These are phyloP conservation scores for Phlebiopsis flavidoalba DNA, from an alignment of 768 basidiomycete species.

Conservation along the genomic window DNA sequence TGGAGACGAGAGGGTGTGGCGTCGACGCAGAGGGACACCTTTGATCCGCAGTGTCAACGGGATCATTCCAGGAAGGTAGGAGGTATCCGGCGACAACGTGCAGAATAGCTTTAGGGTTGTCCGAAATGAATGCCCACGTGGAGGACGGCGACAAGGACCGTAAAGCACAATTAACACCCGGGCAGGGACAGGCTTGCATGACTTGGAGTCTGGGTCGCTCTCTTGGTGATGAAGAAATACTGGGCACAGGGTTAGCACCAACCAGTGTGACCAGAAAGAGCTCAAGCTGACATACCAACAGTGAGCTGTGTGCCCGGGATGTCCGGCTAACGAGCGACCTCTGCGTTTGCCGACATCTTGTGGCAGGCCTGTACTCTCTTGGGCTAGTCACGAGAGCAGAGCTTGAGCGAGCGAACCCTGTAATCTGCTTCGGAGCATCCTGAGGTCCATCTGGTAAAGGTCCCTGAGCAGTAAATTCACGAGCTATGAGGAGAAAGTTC, in stretches of 20 bases:
- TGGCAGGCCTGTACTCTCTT: not conserved
- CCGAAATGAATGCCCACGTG: not conserved
- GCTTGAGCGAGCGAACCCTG: not conserved
- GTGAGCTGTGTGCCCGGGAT: not conserved
- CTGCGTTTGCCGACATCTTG: not conserved
- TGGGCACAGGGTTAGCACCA: constrained; percentile 1
- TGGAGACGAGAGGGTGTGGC: not conserved
- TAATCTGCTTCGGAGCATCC: too few relatives aligned
- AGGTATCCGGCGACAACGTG: not conserved
- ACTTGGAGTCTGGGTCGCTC: not conserved
- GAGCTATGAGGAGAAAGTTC: not conserved
- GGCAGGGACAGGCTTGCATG: not conserved
- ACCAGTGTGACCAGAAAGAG: not conserved
- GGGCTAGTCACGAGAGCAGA: not conserved
- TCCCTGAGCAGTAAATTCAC: not conserved
- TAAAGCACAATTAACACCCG: constrained; percentile 6
- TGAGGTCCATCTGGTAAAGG: not conserved
- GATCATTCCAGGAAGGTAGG: constrained; percentile 5
- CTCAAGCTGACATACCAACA: not conserved
- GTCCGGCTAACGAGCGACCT: not conserved
- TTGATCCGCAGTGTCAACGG: constrained; percentile 4
- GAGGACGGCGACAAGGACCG: not conserved
- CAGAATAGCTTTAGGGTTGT: not conserved
- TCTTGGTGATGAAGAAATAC: not conserved
- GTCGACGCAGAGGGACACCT: not conserved